These are phyloP conservation scores for Datisca glomerata DNA, from an alignment of 306 rosid genomes.

Conservation along the genomic window DNA sequence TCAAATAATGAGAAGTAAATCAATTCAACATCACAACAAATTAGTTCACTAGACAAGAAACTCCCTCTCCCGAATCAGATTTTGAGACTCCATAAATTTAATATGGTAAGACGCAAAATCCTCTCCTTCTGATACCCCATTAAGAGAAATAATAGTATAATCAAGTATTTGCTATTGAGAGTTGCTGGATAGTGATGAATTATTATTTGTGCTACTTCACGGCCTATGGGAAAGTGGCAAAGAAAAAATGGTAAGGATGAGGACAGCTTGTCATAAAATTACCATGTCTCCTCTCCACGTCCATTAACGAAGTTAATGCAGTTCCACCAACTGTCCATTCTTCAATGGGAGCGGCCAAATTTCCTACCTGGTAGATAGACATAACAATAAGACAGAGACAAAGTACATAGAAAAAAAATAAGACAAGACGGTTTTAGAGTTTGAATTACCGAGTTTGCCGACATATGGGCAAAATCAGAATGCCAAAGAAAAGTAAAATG, in stretches of 20 bases:
- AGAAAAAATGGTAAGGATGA: neutral
- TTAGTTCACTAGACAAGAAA: no score
- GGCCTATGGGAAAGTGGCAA: neutral
- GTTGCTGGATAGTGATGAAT: neutral
- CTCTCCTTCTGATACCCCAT: no score
- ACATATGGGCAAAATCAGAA: no score
- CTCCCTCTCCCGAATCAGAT: no score
- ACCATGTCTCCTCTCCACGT: constrained; percentile 99
- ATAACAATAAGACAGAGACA: no score
- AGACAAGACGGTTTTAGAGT: no score
- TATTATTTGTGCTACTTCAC: neutral
- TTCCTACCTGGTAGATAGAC: constrained; percentile 51
- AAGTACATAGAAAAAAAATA: no score
- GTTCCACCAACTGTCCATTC: constrained; percentile 96
- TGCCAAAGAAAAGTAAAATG: constrained; percentile 5
- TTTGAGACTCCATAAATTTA: no score
- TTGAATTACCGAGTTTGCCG: no score
- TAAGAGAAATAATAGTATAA: no score
- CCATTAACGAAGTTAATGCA: constrained; percentile 85
- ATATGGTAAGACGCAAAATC: no score
- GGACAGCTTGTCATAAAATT: constrained; percentile 1
- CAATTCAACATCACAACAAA: neutral
- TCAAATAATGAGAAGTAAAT: constrained; percentile 5
- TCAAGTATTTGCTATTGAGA: neutral
- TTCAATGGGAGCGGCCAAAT: constrained; percentile 80